Conservation (phyloP, 2,329 filamentous ascomycete species). For the Talaromyces atroroseus region DNA sequence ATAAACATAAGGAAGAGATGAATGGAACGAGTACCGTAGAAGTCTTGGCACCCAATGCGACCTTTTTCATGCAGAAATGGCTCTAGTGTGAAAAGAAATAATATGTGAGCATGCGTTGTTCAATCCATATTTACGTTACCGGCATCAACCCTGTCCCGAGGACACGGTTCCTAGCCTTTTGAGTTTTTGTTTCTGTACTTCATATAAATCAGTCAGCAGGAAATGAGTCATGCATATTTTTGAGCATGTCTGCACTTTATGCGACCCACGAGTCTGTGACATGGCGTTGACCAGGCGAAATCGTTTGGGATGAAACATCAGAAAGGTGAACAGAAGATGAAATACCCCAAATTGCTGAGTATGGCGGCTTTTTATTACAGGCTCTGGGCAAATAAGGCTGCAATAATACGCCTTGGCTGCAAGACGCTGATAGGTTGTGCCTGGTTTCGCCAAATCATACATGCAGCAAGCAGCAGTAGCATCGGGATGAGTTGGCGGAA, state of each 20-base stretch:
- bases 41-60: not conserved
- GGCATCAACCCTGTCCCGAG: not conserved
- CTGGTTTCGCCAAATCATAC: slow-evolving; percentile 4
- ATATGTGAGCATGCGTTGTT: slow-evolving; percentile 3
- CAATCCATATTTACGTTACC: not conserved
- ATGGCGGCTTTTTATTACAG: not conserved
- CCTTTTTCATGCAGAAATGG: not conserved
- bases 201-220: not conserved
- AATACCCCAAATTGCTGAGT: not conserved
- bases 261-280: not conserved
- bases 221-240: not conserved
- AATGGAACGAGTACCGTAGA: not conserved
- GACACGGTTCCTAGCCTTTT: not conserved
- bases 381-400: not conserved
- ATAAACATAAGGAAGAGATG: not conserved
- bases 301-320: not conserved
- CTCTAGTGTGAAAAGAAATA: not conserved
- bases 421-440: not conserved
- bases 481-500: slow-evolving; percentile 10
- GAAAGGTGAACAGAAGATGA: not conserved
- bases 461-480: not conserved
- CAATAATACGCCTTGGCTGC: not conserved
- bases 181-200: too few relatives aligned
- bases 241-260: not conserved
- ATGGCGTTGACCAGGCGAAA: not conserved